Evolutionary conservation across 106 monocot genomes (phyloP).

Genomic region (Xerophyta viscosa): DNA sequence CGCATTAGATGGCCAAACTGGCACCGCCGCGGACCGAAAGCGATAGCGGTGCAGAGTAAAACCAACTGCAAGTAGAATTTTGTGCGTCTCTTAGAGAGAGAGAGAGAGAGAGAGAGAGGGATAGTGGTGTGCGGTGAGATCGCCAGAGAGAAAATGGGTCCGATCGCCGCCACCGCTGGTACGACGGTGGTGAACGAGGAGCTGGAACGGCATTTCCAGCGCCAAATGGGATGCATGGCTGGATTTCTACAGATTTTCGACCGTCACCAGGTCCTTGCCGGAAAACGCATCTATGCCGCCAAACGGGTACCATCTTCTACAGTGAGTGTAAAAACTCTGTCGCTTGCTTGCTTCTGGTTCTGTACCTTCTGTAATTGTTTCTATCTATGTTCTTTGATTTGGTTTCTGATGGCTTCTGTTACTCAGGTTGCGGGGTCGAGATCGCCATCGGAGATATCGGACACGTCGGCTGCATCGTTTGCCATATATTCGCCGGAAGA

Average conservation of each 20-base stretch:
- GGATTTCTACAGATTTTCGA: constrained; percentile 93
- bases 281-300: constrained; percentile 34
- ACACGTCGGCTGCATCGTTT: constrained; percentile 30
- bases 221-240: constrained; percentile 94
- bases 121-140: no score
- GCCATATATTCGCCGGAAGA: constrained; percentile 16
- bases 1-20: neutral
- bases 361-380: neutral
- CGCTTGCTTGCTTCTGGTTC: neutral
- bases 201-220: constrained; percentile 37
- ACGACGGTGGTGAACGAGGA: constrained; percentile 5
- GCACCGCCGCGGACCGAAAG: neutral
- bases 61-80: no score
- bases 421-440: constrained; percentile 44
- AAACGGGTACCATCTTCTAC: constrained; percentile 37
- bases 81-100: neutral
- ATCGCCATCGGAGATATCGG: constrained; percentile 77
- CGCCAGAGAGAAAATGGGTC: constrained; percentile 15
- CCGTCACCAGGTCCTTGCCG: constrained; percentile 50
- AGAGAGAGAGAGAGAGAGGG: neutral
- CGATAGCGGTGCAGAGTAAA: neutral
- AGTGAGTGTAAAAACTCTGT: constrained; percentile 14
- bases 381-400: neutral
- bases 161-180: constrained; percentile 1
- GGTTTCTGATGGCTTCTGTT: neutral